phyloP scores from a whole-genome alignment of 2,329 filamentous ascomycete species.

The Sporothrix sp. region DNA sequence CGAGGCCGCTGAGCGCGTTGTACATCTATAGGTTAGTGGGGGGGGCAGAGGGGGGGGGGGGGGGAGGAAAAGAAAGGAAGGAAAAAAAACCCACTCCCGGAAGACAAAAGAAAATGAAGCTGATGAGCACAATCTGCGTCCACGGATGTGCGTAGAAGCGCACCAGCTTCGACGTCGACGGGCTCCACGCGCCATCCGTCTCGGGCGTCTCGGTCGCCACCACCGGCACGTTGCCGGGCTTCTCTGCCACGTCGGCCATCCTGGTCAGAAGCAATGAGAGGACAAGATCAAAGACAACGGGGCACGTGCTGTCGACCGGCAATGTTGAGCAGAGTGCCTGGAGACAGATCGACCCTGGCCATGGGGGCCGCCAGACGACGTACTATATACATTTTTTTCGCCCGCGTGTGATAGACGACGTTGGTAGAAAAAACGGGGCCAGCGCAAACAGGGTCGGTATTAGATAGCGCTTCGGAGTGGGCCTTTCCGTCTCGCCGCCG shows the following conservation, averaged over 20 bases:
- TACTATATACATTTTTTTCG: no score
- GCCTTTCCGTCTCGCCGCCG: neutral
- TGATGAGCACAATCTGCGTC: slow-evolving; percentile 39
- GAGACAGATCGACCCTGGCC: no score
- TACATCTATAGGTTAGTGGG: slow-evolving; percentile 18
- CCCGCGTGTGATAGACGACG: neutral
- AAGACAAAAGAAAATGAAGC: slow-evolving; percentile 39
- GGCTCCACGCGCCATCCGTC: neutral
- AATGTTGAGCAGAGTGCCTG: no score
- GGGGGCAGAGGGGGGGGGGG: neutral
- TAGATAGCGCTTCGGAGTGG: slow-evolving; percentile 1
- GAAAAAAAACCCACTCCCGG: slow-evolving; percentile 29
- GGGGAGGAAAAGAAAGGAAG: neutral
- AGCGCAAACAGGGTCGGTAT: neutral
- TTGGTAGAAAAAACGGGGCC: neutral
- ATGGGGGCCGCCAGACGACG: no score
- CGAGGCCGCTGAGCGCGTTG: slow-evolving; percentile 9
- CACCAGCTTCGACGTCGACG: slow-evolving; percentile 17
- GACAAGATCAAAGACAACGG: neutral
- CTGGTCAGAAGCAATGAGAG: neutral
- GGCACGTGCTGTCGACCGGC: neutral
- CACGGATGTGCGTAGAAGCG: slow-evolving; percentile 33
- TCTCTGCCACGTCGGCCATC: neutral
- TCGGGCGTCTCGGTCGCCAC: neutral
- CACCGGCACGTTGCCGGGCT: neutral